Percentiles rank a stretch among this genome's conserved stretches.
These are phyloP conservation scores for Colletotrichum sp. DNA, from an alignment of 2,329 filamentous ascomycete species.

Conservation along the genomic window DNA sequence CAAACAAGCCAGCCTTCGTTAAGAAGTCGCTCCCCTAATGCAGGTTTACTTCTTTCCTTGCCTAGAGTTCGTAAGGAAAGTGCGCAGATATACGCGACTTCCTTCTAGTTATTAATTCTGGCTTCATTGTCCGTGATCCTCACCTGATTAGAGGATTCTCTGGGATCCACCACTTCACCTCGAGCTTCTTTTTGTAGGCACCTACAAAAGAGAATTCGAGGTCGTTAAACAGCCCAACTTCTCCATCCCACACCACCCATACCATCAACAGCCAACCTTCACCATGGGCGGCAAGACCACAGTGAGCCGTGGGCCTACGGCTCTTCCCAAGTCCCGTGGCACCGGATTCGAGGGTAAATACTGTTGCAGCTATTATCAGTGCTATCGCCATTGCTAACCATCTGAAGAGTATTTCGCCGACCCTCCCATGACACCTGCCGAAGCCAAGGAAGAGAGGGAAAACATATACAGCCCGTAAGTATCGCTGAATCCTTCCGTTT, in stretches of 20 bases:
- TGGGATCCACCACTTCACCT: background rate
- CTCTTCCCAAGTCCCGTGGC: conserved; percentile 47
- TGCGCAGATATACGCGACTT: background rate
- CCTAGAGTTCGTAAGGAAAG: background rate
- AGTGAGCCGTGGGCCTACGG: conserved; percentile 40
- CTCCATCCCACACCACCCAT: background rate
- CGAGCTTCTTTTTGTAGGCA: rapidly evolving
- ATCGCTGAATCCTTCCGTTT: background rate
- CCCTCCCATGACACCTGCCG: conserved; percentile 73
- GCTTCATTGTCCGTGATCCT: too few species aligned
- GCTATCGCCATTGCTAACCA: too few species aligned
- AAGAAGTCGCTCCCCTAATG: too few species aligned
- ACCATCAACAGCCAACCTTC: background rate
- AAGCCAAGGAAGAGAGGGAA: conserved; percentile 67
- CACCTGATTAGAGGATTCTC: too few species aligned
- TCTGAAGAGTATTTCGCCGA: conserved; percentile 85
- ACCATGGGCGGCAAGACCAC: conserved; percentile 18
- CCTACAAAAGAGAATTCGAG: background rate
- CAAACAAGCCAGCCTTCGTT: too few species aligned
- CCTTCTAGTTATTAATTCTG: background rate
- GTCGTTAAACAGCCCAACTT: background rate
- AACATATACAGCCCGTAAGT: conserved; percentile 71
- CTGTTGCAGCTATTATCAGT: too few species aligned
- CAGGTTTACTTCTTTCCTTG: too few species aligned
- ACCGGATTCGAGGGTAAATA: conserved; percentile 73